Base-by-base conservation (phyloP, 768 basidiomycete genomes). In the Lactarius trivialis region DNA sequence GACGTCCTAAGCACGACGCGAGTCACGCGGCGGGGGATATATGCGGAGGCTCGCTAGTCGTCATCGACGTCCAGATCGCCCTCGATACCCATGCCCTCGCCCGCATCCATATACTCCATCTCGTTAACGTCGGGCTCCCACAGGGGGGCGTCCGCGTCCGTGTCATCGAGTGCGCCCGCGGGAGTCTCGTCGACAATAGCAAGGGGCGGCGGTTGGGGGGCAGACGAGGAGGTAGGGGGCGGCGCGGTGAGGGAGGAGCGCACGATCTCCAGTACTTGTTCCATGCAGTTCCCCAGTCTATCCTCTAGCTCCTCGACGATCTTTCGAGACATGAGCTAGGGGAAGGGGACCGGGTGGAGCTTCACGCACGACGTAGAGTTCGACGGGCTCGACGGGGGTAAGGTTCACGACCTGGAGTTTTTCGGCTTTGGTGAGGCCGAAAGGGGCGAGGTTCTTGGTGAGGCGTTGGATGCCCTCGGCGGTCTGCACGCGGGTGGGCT, bases 351-450 rank as follows among this genome's bases (percentile, higher is more conserved):
- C 51, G n/a, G n/a, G n/a, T n/a, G n/a, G n/a, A n/a, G n/a, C n/a
- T n/a, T n/a, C n/a, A n/a, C n/a, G n/a, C 66, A 95, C 93, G 60
- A 91, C 88, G 70, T 97, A 95, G 28, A 97, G 83, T 71, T 94
- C 91, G 28, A 96, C 91, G 0, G 85, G 78, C 52, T 85, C 80
- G 7, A 83, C 86, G 2, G 95, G 95, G 0, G 86, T 88, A 6
- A 96, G 79, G 70, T 98, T 97, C n/a, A 92, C 86, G 37, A 97
- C 80, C 70, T 95, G 92, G 3, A 97, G 79, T 70, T 94, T 93
- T 78, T 98, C 95, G 3, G 89, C 84, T 68, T 95, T 97, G 1
- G 93, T 95, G 64, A 98, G 76, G 36, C 82, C 79, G 65, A 84
- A 89, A 21, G 82, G 76, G 2, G 82, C 81, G 11, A 98, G 82